Base-by-base conservation (phyloP, 306 rosid species). In the Herpetospermum pedunculosum region DNA sequence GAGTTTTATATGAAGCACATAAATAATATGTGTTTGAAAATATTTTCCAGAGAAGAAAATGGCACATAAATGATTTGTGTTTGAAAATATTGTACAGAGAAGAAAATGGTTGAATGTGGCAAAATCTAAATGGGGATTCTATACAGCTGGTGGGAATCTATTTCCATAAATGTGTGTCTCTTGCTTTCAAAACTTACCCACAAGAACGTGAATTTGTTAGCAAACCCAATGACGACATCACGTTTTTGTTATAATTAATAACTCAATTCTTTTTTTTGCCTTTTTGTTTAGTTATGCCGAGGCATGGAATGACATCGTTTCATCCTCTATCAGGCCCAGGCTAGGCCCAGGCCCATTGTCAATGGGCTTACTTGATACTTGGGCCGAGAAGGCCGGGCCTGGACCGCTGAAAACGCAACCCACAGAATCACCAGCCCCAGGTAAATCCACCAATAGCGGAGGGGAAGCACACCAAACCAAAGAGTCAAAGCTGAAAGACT, bases 141-240 rank as follows among this genome's bases (percentile, higher is more conserved):
- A 83, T 75, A 81, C 84, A 85, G 88, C 89, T 82, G 84, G 84
- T 85, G 71, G 77, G 92, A 80, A 84, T 86, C 88, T 77, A 89
- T 84, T 88, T 88, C 77, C 78, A 38, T 55, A 49, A 86, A 84
- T 16, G 70, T 74, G 70, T 35, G 43, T 62, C 23, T 62, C 28
- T 32, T 8, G 41, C 25, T 30, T 25, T 19, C 23, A 35, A 18
- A 34, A 16, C 40, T 60, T 32, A 60, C 69, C 69, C 69, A 60
- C 13, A 60, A 21, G 10, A 64, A 64, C 49, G 71, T 64, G 71
- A 64, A 64, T 3, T 3, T 21, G 10, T 9, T 38, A 41, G 25
- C 12, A 40, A 65, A 38, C 48, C 40, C 3, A 65, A 65, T 65
- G n/a, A 65, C 48, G n/a, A 65, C 72, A 65, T 21, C 72, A 65